Conservation (phyloP, 768 basidiomycete species). For the Clavulina sp. region DNA sequence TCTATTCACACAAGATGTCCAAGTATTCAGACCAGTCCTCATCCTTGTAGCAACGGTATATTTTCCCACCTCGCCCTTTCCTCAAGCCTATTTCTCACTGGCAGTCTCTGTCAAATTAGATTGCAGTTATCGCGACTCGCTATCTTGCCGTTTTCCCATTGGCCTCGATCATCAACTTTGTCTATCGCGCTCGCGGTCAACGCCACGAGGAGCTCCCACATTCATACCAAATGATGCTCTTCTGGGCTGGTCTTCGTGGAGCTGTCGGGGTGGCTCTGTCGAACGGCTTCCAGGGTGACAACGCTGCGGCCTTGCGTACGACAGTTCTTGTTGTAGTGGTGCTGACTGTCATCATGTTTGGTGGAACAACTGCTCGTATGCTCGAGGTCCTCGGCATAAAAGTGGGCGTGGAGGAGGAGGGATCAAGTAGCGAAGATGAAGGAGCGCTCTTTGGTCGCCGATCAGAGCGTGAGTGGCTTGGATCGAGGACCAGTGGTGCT, state of each 20-base stretch:
- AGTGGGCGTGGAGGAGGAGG: conserved; percentile 83
- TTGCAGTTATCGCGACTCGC: conserved; percentile 85
- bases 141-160: conserved; percentile 94
- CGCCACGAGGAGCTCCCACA: conserved; percentile 84
- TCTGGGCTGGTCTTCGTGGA: conserved; percentile 94
- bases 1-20: conserved; percentile 78
- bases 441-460: conserved; percentile 9
- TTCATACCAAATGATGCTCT: conserved; percentile 98
- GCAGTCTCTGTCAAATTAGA: conserved; percentile 15
- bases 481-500: neutral
- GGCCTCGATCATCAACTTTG: conserved; percentile 85
- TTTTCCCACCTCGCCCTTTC: neutral
- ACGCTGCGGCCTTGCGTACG: conserved; percentile 76
- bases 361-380: conserved; percentile 95
- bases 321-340: conserved; percentile 95
- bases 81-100: neutral
- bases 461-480: conserved; percentile 11
- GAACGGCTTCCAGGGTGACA: conserved; percentile 86
- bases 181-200: conserved; percentile 68
- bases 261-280: conserved; percentile 97
- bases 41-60: conserved; percentile 68
- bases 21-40: conserved; percentile 87
- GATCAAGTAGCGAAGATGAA: conserved; percentile 26
- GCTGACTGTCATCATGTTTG: conserved; percentile 83
- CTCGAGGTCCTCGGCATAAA: conserved; percentile 91